Evolutionary conservation across 2,329 filamentous ascomycete genomes (phyloP).

Genomic region (Aspergillus neotritici): DNA sequence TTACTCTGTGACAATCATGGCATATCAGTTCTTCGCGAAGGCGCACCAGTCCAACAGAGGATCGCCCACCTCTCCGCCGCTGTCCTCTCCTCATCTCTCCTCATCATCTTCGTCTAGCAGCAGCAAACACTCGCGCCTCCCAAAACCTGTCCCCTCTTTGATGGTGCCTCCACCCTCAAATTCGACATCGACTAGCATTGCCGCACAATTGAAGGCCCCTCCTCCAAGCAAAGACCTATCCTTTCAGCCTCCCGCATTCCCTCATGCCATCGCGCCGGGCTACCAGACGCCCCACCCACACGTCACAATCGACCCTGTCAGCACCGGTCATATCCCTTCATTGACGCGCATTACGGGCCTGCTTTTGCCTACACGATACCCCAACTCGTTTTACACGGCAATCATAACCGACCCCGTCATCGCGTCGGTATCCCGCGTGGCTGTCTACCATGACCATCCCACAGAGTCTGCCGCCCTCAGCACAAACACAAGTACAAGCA

Average conservation of each 20-base stretch:
- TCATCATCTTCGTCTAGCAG: constrained; percentile 12
- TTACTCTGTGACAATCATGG: constrained; percentile 19
- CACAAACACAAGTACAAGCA: constrained; percentile 19
- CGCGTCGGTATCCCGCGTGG: constrained; percentile 53
- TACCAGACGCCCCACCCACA: constrained; percentile 41
- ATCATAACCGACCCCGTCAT: constrained; percentile 51
- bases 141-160: constrained; percentile 28
- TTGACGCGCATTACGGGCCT: constrained; percentile 54
- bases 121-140: constrained; percentile 18
- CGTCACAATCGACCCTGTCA: constrained; percentile 49
- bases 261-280: constrained; percentile 21
- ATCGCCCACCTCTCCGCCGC: constrained; percentile 18
- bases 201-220: constrained; percentile 17
- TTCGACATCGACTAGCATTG: constrained; percentile 13
- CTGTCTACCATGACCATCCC: constrained; percentile 50
- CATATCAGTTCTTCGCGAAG: constrained; percentile 36
- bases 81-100: constrained; percentile 16
- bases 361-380: constrained; percentile 57
- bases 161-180: constrained; percentile 21
- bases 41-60: constrained; percentile 22
- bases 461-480: constrained; percentile 21
- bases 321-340: constrained; percentile 49
- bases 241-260: constrained; percentile 28
- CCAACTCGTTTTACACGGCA: constrained; percentile 56
- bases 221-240: constrained; percentile 19